Base-by-base conservation (phyloP, 164 flowering plant genomes). In the Houttuynia cordata region DNA sequence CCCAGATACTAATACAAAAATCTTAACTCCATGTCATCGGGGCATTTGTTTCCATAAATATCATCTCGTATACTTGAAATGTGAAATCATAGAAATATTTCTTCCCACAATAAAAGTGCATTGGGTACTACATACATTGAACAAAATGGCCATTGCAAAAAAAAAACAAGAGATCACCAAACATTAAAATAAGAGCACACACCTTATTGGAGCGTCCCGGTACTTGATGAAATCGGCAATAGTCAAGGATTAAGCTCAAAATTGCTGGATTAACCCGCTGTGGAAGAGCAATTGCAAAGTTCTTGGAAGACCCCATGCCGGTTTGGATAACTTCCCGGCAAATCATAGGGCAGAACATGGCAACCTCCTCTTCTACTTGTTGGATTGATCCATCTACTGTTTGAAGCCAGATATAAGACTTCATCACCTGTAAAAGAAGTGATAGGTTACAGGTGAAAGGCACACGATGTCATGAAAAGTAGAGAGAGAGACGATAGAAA, bases 131-230 rank as follows among this genome's bases (percentile, higher is more conserved):
- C 23, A 52, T 17, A 22, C 6, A 30, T 30, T 2, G 6, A 8
- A 52, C 10, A 52, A 52, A 17, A n/a, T 22, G 10, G 17, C 24
- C 19, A 1, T 1, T 52, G 1, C 19, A 52, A n/a, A n/a, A 17
- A 17, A 8, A 0, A 24, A 30, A 57, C 14, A 0, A 22, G 17
- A 4, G 10, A 24, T 24, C 0, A 37, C 20, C 24, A 24, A 20
- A 37, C 19, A 58, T 21, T 24, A 2, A 30, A 64, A 56, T 23
- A 56, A 24, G 8, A 37, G 49, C 17, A 54, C 64, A 57, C 30
- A 91, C 96, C 96, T 91, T 91, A 73, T 88, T 88, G 23, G 97
- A 91, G 65, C 80, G 96, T 21, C 96, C 97, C 4, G 87, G 85
- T 63, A 78, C 76, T 83, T 88, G 94, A 73, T 91, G 97, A 73